A percentile compares a stretch with the other conserved stretches of the same genome.
These are phyloP conservation scores for Asterochloris sp. DNA, from an alignment of 139 green algal species.

Conservation along the genomic window DNA sequence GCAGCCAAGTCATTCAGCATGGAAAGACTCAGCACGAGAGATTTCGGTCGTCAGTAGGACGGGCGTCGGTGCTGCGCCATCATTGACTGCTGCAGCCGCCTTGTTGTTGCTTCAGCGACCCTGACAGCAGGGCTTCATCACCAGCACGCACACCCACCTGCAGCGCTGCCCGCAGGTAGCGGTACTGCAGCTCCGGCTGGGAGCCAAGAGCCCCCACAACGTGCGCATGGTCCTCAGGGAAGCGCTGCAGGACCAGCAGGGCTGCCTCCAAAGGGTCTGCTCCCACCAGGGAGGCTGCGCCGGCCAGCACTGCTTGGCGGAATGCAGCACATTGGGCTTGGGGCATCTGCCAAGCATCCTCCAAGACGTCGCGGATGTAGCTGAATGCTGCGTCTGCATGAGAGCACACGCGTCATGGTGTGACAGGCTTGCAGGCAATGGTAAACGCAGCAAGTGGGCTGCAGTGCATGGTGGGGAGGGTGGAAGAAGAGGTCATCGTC, in stretches of 20 bases:
- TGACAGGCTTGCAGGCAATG: too few relatives aligned
- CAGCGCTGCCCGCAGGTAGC: slow-evolving; percentile 22
- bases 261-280: slow-evolving; percentile 1
- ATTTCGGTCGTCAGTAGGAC: too few relatives aligned
- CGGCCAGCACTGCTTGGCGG: slow-evolving; percentile 16
- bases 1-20: too few relatives aligned
- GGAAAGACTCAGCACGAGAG: too few relatives aligned
- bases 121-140: too few relatives aligned
- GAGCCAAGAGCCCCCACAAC: slow-evolving; percentile 23
- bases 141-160: not conserved
- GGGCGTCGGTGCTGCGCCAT: too few relatives aligned
- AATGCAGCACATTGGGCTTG: slow-evolving; percentile 3
- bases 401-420: not conserved
- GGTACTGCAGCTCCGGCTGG: slow-evolving; percentile 39
- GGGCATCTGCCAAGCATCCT: not conserved
- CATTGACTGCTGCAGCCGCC: too few relatives aligned
- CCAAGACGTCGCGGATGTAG: slow-evolving; percentile 36
- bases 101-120: too few relatives aligned
- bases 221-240: slow-evolving; percentile 27
- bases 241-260: slow-evolving; percentile 27
- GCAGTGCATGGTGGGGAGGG: too few relatives aligned
- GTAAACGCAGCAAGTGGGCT: too few relatives aligned
- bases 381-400: slow-evolving; percentile 24
- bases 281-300: slow-evolving; percentile 1
- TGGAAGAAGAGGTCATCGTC: too few relatives aligned